A percentile compares a stretch with the other conserved stretches of the same genome.
phyloP scores from a whole-genome alignment of 495 filamentous ascomycete genomes.

The Sabuloglossum arenarium region DNA sequence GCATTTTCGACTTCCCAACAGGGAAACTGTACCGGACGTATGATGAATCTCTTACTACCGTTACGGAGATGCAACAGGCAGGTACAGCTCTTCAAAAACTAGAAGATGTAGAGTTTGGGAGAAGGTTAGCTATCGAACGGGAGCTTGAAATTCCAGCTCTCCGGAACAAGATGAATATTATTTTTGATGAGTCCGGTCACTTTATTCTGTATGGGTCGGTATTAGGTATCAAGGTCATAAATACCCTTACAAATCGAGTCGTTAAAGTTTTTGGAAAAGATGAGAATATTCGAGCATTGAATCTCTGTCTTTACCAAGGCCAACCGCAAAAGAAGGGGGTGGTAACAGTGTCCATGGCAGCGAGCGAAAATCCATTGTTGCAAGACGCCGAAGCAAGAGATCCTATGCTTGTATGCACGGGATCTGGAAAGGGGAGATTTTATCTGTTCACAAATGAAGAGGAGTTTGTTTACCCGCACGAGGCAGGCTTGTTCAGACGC shows the following conservation, averaged over 20 bases:
- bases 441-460: slow-evolving; percentile 95
- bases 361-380: slow-evolving; percentile 77
- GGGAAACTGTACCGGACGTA: slow-evolving; percentile 82
- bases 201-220: slow-evolving; percentile 91
- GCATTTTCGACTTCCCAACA: slow-evolving; percentile 78
- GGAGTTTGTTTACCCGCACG: slow-evolving; percentile 17
- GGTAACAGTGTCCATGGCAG: slow-evolving; percentile 94
- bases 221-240: slow-evolving; percentile 78
- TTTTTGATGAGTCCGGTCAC: slow-evolving; percentile 89
- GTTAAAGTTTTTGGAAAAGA: slow-evolving; percentile 76
- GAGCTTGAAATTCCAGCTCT: slow-evolving; percentile 53
- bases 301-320: slow-evolving; percentile 83
- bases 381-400: slow-evolving; percentile 84
- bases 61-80: slow-evolving; percentile 86
- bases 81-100: slow-evolving; percentile 60
- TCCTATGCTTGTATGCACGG: slow-evolving; percentile 70
- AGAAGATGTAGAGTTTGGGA: slow-evolving; percentile 79
- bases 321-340: slow-evolving; percentile 79
- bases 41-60: slow-evolving; percentile 71
- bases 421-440: slow-evolving; percentile 76
- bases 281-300: slow-evolving; percentile 65
- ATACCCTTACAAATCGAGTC: slow-evolving; percentile 79
- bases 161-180: slow-evolving; percentile 58
- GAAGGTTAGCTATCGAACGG: slow-evolving; percentile 68
- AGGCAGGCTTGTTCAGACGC: background rate